Percentiles rank a stretch among this genome's conserved stretches.
Conservation (phyloP, 805 yeast genomes). For the Tetrapisispora pingtungensis region DNA sequence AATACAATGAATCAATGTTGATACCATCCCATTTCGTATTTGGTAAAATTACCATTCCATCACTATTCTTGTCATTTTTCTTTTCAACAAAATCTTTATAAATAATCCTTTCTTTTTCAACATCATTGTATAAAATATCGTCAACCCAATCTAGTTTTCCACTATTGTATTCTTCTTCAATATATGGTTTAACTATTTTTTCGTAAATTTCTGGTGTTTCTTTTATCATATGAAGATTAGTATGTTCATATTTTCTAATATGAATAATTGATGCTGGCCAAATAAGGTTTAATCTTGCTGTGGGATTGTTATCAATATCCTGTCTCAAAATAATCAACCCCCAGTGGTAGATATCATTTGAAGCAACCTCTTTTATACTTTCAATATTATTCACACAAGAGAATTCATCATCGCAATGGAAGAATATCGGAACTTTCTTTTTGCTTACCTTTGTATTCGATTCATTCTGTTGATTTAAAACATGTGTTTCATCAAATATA, state of each 20-base stretch:
- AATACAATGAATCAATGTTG: constrained; percentile 58
- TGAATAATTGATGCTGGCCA: constrained; percentile 87
- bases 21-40: constrained; percentile 95
- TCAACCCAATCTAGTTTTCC: constrained; percentile 81
- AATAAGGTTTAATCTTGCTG: constrained; percentile 64
- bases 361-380: constrained; percentile 35
- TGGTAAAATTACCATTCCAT: constrained; percentile 71
- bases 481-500: constrained; percentile 24
- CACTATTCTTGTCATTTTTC: constrained; percentile 23
- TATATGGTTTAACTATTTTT: constrained; percentile 61
- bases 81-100: constrained; percentile 44
- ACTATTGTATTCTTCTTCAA: constrained; percentile 57
- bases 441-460: background rate
- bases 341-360: constrained; percentile 84
- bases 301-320: constrained; percentile 39
- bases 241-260: constrained; percentile 58
- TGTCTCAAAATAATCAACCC: constrained; percentile 45
- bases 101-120: constrained; percentile 75
- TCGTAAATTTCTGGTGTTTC: constrained; percentile 77
- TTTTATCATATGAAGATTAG: constrained; percentile 44
- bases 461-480: background rate
- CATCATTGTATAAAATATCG: constrained; percentile 71
- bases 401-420: constrained; percentile 22
- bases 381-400: constrained; percentile 25
- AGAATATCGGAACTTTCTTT: constrained; percentile 11